Conservation (phyloP, 2,329 filamentous ascomycete species). For the Macrophomina pseudophaseolina region DNA sequence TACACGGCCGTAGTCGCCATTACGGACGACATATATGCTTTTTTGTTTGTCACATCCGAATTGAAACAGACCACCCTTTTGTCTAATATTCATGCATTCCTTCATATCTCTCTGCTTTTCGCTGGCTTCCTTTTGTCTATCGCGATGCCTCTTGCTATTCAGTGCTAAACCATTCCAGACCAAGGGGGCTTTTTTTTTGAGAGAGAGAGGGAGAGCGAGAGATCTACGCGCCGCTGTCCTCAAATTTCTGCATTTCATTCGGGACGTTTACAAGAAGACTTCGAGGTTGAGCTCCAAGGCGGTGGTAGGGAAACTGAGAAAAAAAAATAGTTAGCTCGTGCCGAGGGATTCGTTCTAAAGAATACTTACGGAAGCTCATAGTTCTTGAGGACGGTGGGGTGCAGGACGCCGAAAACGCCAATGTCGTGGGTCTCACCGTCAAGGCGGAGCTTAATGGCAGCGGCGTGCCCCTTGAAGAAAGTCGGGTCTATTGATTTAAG, state of each 20-base stretch:
- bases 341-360: not conserved
- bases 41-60: no score
- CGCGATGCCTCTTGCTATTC: not conserved
- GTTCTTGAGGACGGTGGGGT: slow-evolving; percentile 90
- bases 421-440: slow-evolving; percentile 76
- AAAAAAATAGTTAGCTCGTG: not conserved
- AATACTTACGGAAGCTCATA: slow-evolving; percentile 78
- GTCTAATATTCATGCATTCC: not conserved
- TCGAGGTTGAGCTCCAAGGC: slow-evolving; percentile 94
- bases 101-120: not conserved
- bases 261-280: slow-evolving; percentile 71
- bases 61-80: not conserved
- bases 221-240: no score
- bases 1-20: no score
- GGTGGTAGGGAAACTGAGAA: slow-evolving; percentile 80
- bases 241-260: no score
- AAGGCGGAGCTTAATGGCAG: slow-evolving; percentile 78
- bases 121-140: slow-evolving; percentile 13
- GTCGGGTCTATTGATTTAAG: slow-evolving; percentile 66
- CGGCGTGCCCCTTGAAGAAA: slow-evolving; percentile 89
- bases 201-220: no score
- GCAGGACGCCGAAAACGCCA: slow-evolving; percentile 90
- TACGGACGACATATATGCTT: no score
- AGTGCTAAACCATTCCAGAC: not conserved
- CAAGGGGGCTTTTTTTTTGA: not conserved